Evolutionary conservation across 106 monocot species (phyloP).

Genomic region (Narthecium ossifragum): DNA sequence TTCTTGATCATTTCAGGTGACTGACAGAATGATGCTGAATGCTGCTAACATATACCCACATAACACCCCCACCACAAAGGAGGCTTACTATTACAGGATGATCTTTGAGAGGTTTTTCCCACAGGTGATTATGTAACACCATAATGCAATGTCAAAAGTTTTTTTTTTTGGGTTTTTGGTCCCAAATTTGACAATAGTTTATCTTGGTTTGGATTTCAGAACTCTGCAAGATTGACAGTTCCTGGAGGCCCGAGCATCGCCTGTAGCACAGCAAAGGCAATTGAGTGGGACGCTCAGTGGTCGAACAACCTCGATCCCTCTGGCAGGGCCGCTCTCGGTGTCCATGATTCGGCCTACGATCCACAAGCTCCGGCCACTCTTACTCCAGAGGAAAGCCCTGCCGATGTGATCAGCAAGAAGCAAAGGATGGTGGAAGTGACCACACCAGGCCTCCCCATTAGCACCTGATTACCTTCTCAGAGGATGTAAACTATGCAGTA

Average conservation of each 20-base stretch:
- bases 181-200: too few relatives aligned
- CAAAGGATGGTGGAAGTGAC: slow-evolving; percentile 23
- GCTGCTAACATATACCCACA: slow-evolving; percentile 42
- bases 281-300: slow-evolving; percentile 69
- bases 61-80: slow-evolving; percentile 61
- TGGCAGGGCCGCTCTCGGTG: slow-evolving; percentile 58
- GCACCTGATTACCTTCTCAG: too few relatives aligned
- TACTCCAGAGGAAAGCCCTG: slow-evolving; percentile 11
- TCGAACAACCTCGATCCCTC: slow-evolving; percentile 63
- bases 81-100: slow-evolving; percentile 60
- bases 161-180: too few relatives aligned
- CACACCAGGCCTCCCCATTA: slow-evolving; percentile 8
- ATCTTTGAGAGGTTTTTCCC: slow-evolving; percentile 57
- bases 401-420: slow-evolving; percentile 7
- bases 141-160: too few relatives aligned
- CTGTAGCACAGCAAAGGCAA: slow-evolving; percentile 67
- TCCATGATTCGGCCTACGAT: slow-evolving; percentile 44
- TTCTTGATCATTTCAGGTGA: slow-evolving; percentile 27
- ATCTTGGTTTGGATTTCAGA: slow-evolving; percentile 22
- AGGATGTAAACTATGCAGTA: too few relatives aligned
- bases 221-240: slow-evolving; percentile 51
- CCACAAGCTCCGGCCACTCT: slow-evolving; percentile 13
- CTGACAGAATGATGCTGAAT: slow-evolving; percentile 51
- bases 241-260: slow-evolving; percentile 66
- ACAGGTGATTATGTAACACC: slow-evolving; percentile 19